phyloP scores from a whole-genome alignment of 2,329 filamentous ascomycete genomes.

The Neocucurbitaria cava region DNA sequence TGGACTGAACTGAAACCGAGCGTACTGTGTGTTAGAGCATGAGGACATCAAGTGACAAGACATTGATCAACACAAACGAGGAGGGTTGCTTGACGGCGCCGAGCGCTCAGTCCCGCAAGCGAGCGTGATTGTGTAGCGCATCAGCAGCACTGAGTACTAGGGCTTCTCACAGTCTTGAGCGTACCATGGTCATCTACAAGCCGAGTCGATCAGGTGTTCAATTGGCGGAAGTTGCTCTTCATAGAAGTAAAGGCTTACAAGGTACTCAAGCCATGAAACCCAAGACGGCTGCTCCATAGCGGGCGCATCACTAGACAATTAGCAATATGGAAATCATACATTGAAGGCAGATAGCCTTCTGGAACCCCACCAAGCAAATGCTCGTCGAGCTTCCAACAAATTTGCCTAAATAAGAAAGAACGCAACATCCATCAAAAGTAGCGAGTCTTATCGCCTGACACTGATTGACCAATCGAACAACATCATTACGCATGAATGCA shows the following conservation, averaged over 20 bases:
- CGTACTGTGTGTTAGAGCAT: no score
- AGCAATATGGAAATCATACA: background rate
- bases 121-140: background rate
- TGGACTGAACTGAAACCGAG: slow-evolving; percentile 37
- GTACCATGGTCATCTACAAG: no score
- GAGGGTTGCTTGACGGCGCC: background rate
- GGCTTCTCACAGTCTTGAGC: background rate
- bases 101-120: background rate
- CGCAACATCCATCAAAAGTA: background rate
- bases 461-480: background rate
- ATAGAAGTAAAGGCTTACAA: no score
- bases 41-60: background rate
- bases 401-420: background rate
- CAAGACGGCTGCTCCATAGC: background rate
- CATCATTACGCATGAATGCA: background rate
- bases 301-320: background rate
- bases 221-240: no score
- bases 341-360: background rate
- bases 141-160: background rate
- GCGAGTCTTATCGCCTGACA: background rate
- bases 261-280: background rate
- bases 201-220: background rate
- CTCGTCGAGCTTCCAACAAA: background rate
- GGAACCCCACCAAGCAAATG: background rate
- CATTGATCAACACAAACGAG: background rate